Base-by-base conservation (phyloP, 495 filamentous ascomycete genomes). In the Penicilliopsis zonata region DNA sequence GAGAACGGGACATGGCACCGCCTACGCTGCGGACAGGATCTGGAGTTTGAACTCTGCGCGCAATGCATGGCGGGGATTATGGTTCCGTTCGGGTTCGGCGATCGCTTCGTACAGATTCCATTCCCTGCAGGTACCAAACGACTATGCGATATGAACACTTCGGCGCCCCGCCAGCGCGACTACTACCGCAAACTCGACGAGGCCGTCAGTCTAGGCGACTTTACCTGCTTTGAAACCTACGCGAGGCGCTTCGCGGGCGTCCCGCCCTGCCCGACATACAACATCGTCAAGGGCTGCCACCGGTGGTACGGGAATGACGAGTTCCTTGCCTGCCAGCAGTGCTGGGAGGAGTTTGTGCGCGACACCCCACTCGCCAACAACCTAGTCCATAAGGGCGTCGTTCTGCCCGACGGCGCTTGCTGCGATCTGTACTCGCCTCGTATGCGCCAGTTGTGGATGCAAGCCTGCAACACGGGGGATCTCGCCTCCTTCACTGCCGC, bases 301-400 rank as follows among this genome's bases (percentile, higher is more conserved):
- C 40, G 31, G 22, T 61, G 57, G 57, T 59, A 59, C 16, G 50
- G 57, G 4, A 50, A 46, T 34, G 37, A 38, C 19, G 52, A 57
- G 7, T 61, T 53, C 31, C 51, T 52, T 10, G 53, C 55, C 9
- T 62, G 57, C 33, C 41, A 55, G 6, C 54, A 57, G 30, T 61
- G 57, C 26, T 57, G 52, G 35, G 36, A 43, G 16, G 52, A 55
- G 12, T 54, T 50, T 19, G 50, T 55, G 8, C 43, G 38, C 5
- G 50, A 42, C 29, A 50, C 43, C n/a, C 31, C 39, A 0, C 31
- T 60, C 6, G 46, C 49, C 2, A 24, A 33, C 28, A 35, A 23
- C 6, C 21, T 23, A 6, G 6, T n/a, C 33, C 3, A 46, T 58
- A 43, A 49, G 45, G 1, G 30, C 50, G 9, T 35, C 2, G 32